A percentile compares a stretch with the other conserved stretches of the same genome.
Evolutionary conservation across 495 filamentous ascomycete genomes (phyloP).

Genomic region (Jackrogersella minutella): DNA sequence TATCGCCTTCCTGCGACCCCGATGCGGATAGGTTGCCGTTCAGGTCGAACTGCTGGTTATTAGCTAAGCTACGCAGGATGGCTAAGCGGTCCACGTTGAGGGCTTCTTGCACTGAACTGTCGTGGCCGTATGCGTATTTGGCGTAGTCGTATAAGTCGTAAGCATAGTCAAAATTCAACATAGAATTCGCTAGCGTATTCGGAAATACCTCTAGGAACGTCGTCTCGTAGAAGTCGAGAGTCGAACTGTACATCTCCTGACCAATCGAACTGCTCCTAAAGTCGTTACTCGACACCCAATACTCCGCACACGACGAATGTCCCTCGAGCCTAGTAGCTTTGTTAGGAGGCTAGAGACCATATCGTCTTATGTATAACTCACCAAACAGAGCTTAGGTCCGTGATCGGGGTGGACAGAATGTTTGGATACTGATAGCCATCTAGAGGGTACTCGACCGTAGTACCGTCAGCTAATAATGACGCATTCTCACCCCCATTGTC

Average conservation of each 20-base stretch:
- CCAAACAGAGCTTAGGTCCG: slow-evolving; percentile 50
- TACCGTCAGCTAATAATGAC: slow-evolving; percentile 43
- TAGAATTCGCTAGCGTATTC: slow-evolving; percentile 32
- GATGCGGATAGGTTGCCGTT: slow-evolving; percentile 49
- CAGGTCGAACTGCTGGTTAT: slow-evolving; percentile 44
- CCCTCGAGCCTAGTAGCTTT: slow-evolving; percentile 44
- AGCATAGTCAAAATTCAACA: slow-evolving; percentile 51
- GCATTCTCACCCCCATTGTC: slow-evolving; percentile 44
- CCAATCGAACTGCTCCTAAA: slow-evolving; percentile 36
- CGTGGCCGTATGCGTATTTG: slow-evolving; percentile 49
- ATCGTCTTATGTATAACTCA: slow-evolving; percentile 26
- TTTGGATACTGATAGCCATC: slow-evolving; percentile 55
- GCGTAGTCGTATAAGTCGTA: slow-evolving; percentile 56
- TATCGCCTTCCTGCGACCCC: slow-evolving; percentile 41
- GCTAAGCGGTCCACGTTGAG: slow-evolving; percentile 38
- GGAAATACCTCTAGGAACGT: slow-evolving; percentile 45
- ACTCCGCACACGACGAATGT: slow-evolving; percentile 42
- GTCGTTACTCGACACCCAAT: slow-evolving; percentile 37
- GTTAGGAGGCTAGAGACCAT: not conserved
- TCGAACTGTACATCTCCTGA: slow-evolving; percentile 37
- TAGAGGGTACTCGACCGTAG: slow-evolving; percentile 48
- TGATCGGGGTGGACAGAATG: slow-evolving; percentile 39
- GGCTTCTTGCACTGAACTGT: slow-evolving; percentile 29
- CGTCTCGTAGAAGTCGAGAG: slow-evolving; percentile 45
- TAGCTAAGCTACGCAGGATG: slow-evolving; percentile 44